Percentiles rank a stretch among this genome's conserved stretches.
Evolutionary conservation across 2,329 filamentous ascomycete genomes (phyloP).

Genomic region (Fusarium piperis): DNA sequence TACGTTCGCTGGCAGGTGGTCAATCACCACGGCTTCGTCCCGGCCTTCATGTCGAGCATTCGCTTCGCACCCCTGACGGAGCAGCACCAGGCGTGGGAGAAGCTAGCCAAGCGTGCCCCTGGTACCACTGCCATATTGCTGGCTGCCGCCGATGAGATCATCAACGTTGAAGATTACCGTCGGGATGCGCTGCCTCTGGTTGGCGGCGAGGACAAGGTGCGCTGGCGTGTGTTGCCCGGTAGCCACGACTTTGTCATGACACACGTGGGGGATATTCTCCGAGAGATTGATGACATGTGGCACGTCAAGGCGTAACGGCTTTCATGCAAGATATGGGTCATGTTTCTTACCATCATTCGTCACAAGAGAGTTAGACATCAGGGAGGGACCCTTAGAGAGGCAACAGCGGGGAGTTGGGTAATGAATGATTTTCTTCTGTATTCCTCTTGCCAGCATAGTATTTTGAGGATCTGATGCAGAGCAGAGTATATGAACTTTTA

Average conservation of each 20-base stretch:
- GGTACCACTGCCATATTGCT: slow-evolving; percentile 63
- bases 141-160: slow-evolving; percentile 61
- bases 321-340: neutral
- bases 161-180: slow-evolving; percentile 60
- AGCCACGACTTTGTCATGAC: slow-evolving; percentile 72
- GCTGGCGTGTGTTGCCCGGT: slow-evolving; percentile 62
- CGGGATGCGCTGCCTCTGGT: slow-evolving; percentile 61
- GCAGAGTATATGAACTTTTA: slow-evolving; percentile 6
- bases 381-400: neutral
- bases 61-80: slow-evolving; percentile 63
- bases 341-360: neutral
- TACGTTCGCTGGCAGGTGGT: slow-evolving; percentile 68
- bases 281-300: slow-evolving; percentile 61
- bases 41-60: slow-evolving; percentile 68
- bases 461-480: slow-evolving; percentile 18
- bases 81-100: slow-evolving; percentile 61
- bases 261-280: slow-evolving; percentile 55
- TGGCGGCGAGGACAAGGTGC: slow-evolving; percentile 59
- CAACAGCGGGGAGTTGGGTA: slow-evolving; percentile 18
- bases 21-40: slow-evolving; percentile 66
- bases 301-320: slow-evolving; percentile 28
- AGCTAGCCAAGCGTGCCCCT: slow-evolving; percentile 53
- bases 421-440: slow-evolving; percentile 3
- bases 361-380: neutral
- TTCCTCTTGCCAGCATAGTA: neutral